Percentiles rank a stretch among this genome's conserved stretches.
Evolutionary conservation across 2,329 filamentous ascomycete species (phyloP).

Genomic region (Claviceps fusiformis): DNA sequence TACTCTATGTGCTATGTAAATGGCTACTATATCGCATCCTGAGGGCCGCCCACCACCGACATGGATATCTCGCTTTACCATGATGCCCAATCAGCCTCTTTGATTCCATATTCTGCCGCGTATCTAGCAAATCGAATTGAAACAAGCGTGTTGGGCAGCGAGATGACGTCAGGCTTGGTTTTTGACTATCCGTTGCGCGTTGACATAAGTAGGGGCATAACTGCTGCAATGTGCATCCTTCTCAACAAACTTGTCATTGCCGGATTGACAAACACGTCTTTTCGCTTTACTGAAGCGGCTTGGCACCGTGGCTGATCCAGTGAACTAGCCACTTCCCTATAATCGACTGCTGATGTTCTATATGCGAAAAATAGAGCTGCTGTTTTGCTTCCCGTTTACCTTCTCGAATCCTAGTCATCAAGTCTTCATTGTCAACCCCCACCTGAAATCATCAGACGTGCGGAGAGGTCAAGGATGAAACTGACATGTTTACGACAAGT

Average conservation of each 20-base stretch:
- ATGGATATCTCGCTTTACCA: not conserved
- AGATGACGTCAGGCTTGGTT: not conserved
- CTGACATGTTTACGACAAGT: not conserved
- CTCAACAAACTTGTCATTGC: not conserved
- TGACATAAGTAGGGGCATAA: constrained; percentile 1
- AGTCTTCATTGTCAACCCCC: not conserved
- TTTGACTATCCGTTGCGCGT: not conserved
- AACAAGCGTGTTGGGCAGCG: not conserved
- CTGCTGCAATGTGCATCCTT: not conserved
- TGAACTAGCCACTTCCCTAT: not conserved
- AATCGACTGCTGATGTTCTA: not conserved
- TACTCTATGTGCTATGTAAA: not conserved
- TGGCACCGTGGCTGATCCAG: not conserved
- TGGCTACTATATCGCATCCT: not conserved
- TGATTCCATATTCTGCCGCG: not conserved
- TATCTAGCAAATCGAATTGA: not conserved
- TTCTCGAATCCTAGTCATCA: not conserved
- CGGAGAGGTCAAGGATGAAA: not conserved
- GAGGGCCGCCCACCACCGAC: not conserved
- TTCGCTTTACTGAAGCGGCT: not conserved
- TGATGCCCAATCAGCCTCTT: not conserved
- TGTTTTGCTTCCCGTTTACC: not conserved
- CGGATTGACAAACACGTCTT: not conserved
- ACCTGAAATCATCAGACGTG: not conserved
- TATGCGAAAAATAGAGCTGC: not conserved